Evolutionary conservation across 441 rosid species (phyloP).

Genomic region (Sinapis alba): DNA sequence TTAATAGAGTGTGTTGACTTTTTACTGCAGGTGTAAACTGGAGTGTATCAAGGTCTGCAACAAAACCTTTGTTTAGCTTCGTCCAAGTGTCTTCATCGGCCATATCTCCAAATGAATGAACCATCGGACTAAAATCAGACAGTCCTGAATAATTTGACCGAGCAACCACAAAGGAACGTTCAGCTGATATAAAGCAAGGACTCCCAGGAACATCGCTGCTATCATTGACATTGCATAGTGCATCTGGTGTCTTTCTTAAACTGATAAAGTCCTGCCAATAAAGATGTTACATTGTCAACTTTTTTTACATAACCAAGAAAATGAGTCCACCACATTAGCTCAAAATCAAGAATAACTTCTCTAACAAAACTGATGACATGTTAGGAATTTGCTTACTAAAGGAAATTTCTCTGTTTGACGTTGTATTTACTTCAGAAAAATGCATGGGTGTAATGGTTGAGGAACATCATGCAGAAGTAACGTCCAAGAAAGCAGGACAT

Average conservation of each 20-base stretch:
- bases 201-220: constrained; percentile 52
- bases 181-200: constrained; percentile 64
- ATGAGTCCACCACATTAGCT: neutral
- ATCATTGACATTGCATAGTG: constrained; percentile 48
- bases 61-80: constrained; percentile 83
- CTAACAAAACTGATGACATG: constrained; percentile 2
- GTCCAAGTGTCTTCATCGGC: constrained; percentile 97
- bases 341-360: neutral
- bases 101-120: constrained; percentile 66
- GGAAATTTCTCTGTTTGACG: neutral
- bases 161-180: constrained; percentile 66
- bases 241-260: constrained; percentile 45
- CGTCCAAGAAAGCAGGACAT: neutral
- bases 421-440: constrained; percentile 9
- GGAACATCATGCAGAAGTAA: neutral
- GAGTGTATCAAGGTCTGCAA: constrained; percentile 78
- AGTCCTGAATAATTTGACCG: constrained; percentile 65
- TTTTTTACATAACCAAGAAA: constrained; percentile 14
- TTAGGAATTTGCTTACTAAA: neutral
- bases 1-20: constrained; percentile 61
- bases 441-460: neutral
- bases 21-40: constrained; percentile 75
- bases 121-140: constrained; percentile 80
- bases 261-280: constrained; percentile 33
- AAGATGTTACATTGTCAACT: constrained; percentile 1